Base-by-base conservation (phyloP, 2,329 filamentous ascomycete genomes). In the Drechmeria coniospora region DNA sequence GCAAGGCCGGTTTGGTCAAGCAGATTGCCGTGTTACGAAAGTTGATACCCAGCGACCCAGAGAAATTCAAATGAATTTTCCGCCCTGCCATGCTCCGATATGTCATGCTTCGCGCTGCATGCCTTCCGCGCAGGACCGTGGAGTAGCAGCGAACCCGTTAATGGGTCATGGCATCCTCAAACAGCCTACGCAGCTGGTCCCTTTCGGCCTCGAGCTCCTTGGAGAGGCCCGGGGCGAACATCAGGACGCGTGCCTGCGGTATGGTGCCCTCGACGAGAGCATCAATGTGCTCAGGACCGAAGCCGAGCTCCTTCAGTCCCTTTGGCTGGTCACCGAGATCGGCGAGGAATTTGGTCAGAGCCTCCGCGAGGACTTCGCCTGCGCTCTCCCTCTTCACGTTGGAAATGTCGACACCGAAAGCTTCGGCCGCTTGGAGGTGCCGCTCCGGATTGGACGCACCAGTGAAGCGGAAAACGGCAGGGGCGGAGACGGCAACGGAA, bases 381-480 rank as follows among this genome's bases (percentile, higher is more conserved):
- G 90, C 90, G 34, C 76, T 84, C 54, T 92, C 87, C 28, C 68
- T 70, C 62, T 92, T 92, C 12, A 92, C 83, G 28, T 84, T 79
- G 23, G 71, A 77, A 27, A 92, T 72, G 44, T 98, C 90, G 2
- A 92, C 79, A 2, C 87, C 90, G 39, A 98, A 95, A 0, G 69
- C 74, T 50, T 93, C 84, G 0, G 90, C 87, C 0, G 87, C 90
- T 4, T 75, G 73, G 20, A 98, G 59, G 57, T 98, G 90, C 8
- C 90, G 74, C 29, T 93, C 83, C 0, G 90, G 90, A 47, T 95
- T 95, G 2, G 81, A 90, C 1, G 87, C 68, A 0, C 67, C 87
- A 0, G 87, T 98, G 56, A 95, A 95, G 17, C 72, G 74, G 68
- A 95, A 98, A 1, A 95, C 87, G 1, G 87, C 80, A 0, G 90